Evolutionary conservation across 257 asterid species (phyloP).

Genomic region (Solanum pennellii): DNA sequence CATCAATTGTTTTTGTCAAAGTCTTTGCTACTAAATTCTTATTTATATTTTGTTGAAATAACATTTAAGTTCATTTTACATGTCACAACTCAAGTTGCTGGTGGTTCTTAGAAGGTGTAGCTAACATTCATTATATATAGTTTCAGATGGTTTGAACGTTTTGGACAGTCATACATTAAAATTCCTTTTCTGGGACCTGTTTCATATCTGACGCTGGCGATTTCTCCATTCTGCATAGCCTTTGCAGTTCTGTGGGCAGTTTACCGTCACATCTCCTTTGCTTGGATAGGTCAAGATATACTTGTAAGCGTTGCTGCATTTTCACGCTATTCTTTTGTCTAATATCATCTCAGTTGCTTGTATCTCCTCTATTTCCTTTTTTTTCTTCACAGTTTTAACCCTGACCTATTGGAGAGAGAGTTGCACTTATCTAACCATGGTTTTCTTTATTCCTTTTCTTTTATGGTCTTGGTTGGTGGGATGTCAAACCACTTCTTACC

Average conservation of each 20-base stretch:
- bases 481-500: background rate
- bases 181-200: slow-evolving; percentile 83
- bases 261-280: slow-evolving; percentile 56
- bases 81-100: background rate
- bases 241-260: slow-evolving; percentile 95
- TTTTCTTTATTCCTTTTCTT: background rate
- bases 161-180: slow-evolving; percentile 56
- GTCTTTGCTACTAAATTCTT: background rate
- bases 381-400: background rate
- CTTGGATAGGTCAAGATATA: slow-evolving; percentile 99
- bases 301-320: slow-evolving; percentile 44
- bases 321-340: background rate
- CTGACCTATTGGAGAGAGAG: background rate
- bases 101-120: slow-evolving; percentile 6
- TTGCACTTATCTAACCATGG: background rate
- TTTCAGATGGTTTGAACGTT: slow-evolving; percentile 85
- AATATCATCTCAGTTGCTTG: background rate
- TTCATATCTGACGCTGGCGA: slow-evolving; percentile 69
- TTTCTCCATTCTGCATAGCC: slow-evolving; percentile 81
- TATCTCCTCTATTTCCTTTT: background rate
- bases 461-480: background rate
- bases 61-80: background rate
- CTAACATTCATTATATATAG: slow-evolving; percentile 35
- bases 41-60: background rate
- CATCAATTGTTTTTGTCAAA: background rate